Base-by-base conservation (phyloP, 768 basidiomycete genomes). In the Tylopilus sp. region DNA sequence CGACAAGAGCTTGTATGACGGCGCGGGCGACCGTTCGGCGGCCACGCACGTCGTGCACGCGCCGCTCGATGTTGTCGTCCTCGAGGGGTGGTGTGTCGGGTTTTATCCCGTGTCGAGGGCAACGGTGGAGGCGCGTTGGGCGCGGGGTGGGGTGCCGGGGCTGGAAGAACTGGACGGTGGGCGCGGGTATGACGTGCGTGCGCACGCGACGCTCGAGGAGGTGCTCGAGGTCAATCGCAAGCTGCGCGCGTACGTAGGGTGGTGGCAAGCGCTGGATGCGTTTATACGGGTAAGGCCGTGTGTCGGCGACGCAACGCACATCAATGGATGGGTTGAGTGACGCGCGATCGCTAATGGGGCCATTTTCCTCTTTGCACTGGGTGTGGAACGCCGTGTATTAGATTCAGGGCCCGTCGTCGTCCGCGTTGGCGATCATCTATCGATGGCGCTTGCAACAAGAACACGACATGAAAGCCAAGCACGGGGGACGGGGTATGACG, bases 81-180 rank as follows among this genome's bases (percentile, higher is more conserved):
- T 99, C 44, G 97, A 99, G 72, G 97, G 97, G 10, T 99, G 97
- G 97, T 93, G 86, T 69, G 82, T 89, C 21, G 95, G 95, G 0
- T 98, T 97, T 65, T 76, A 77, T 45, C 85, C 91, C 1, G 74
- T 91, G 6, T 59, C 73, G 0, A 41, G 57, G 17, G 68, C 73
- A 10, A 79, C 81, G 53, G 65, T 92, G 30, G 74, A 80, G 40
- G 63, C 63, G 35, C 72, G 76, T 26, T 91, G 86, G 79, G 66
- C 72, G 11, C 46, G 56, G 20, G 58, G 66, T 11, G 57, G 64
- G 12, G 62, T 63, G 4, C 20, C 38, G 0, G 69, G 54, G 18
- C 49, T 68, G 36, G 64, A 64, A 9, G 63, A 59, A 23, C 18
- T 5, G 33, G 33, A 35, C 3, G 33, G 33, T 6, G 31, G 31